Evolutionary conservation across 108 stramenopile species (phyloP), one percentile per base, ranked within the genome.

Genomic region (Fragilaria radians): DNA sequence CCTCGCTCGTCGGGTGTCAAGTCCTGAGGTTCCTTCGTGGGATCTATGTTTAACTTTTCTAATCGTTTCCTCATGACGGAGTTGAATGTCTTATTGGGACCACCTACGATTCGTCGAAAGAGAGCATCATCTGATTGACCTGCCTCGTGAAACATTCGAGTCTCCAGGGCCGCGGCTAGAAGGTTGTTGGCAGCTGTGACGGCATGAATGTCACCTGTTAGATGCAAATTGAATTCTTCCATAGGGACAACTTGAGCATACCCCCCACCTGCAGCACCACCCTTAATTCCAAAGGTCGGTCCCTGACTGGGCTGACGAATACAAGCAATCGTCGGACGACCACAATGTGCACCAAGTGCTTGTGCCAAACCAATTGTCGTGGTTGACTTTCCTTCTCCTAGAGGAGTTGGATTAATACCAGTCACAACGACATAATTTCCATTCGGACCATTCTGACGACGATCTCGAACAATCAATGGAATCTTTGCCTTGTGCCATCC

Each of bases 211-310:
- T 97, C 96, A 18, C 97, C 97, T 9, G 98, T 98, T 49, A 98
- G 63, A 65, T 99, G 97, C 18, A 99, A 69, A 80, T 99, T 99
- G 81, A 99, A 99, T 71, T 96, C 94, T 65, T 99, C 96, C 95
- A 96, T 98, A 48, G 95, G 95, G 19, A 90, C 80, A 7, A 95
- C 93, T 73, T 96, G 93, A 18, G 87, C 81, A 65, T 94, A 94
- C 2, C 94, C 95, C 22, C 96, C 98, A 4, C 98, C 98, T 4
- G 96, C 96, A 46, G 98, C 98, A 17, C 98, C 97, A 1, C 99
- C 99, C 77, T 99, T 99, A 77, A 99, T 97, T 22, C 99, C 99
- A 74, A 99, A 98, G 32, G 99, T 98, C 27, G 97, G 98, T 21
- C 98, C 98, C 67, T 97, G 96, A 22, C 71, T 74, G 33, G 94